Evolutionary conservation across 108 stramenopile genomes (phyloP).

Genomic region (Conticribra guillardii): DNA sequence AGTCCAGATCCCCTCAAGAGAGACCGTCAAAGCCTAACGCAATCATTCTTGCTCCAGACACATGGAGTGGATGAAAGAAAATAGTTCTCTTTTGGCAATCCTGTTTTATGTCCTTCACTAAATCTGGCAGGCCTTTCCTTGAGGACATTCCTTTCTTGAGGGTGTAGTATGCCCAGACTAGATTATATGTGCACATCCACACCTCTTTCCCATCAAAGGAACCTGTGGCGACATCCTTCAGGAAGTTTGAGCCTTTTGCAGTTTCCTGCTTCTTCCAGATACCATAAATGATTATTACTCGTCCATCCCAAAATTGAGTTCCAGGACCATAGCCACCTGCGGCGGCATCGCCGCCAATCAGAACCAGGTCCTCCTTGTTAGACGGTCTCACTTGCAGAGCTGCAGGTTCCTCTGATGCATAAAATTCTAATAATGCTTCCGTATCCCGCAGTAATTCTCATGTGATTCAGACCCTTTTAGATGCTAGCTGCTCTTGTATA

Average conservation of each 20-base stretch:
- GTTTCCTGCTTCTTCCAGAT: constrained; percentile 10
- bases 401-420: constrained; percentile 5
- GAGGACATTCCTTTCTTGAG: no score
- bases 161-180: constrained; percentile 6
- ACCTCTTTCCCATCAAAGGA: constrained; percentile 11
- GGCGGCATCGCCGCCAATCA: constrained; percentile 12
- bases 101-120: constrained; percentile 2
- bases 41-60: constrained; percentile 40
- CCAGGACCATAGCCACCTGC: constrained; percentile 9
- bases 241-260: constrained; percentile 2
- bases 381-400: neutral
- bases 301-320: neutral
- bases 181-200: constrained; percentile 13
- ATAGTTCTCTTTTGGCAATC: constrained; percentile 12
- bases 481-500: no score
- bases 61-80: constrained; percentile 10
- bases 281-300: neutral
- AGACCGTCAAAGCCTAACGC: constrained; percentile 25
- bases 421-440: neutral
- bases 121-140: constrained; percentile 1
- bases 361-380: neutral
- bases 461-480: neutral
- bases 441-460: neutral
- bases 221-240: neutral
- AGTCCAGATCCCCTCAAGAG: constrained; percentile 17